Evolutionary conservation across 306 rosid genomes (phyloP).

Genomic region (Malus fusca): DNA sequence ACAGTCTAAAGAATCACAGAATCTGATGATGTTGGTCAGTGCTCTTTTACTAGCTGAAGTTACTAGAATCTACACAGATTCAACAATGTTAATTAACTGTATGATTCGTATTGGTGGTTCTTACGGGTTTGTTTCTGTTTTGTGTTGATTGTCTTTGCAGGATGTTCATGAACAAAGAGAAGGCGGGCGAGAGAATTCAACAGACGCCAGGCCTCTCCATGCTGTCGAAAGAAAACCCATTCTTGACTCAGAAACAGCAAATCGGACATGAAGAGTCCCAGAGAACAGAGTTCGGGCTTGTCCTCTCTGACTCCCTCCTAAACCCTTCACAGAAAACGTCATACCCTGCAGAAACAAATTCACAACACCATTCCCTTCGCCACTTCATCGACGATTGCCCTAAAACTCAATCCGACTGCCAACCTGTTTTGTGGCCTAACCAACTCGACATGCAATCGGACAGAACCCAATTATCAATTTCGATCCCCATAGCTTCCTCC

Average conservation of each 20-base stretch:
- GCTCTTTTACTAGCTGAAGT: neutral
- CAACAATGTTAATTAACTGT: neutral
- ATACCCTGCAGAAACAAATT: conserved; percentile 17
- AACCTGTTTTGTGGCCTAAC: conserved; percentile 42
- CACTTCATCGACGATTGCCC: conserved; percentile 76
- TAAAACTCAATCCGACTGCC: conserved; percentile 32
- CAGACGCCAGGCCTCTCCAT: conserved; percentile 42
- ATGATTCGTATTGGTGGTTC: conserved; percentile 2
- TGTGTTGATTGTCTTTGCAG: conserved; percentile 25
- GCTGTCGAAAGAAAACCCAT: conserved; percentile 40
- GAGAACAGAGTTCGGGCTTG: conserved; percentile 58
- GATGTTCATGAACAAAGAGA: conserved; percentile 56
- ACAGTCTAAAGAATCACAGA: neutral
- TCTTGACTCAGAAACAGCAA: conserved; percentile 41
- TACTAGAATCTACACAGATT: neutral
- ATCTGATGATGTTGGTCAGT: neutral
- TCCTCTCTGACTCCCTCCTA: conserved; percentile 56
- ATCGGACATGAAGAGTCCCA: conserved; percentile 42
- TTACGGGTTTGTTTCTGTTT: neutral
- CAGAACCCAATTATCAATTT: conserved; percentile 66
- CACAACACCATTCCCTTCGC: conserved; percentile 55
- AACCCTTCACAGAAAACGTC: conserved; percentile 55
- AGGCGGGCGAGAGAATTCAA: conserved; percentile 37
- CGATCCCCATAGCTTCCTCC: conserved; percentile 52
- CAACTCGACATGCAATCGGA: conserved; percentile 40